A percentile compares a stretch with the other conserved stretches of the same genome.
These are phyloP conservation scores for Trichoderma asperelloides DNA, from an alignment of 495 filamentous ascomycete species.

Conservation along the genomic window DNA sequence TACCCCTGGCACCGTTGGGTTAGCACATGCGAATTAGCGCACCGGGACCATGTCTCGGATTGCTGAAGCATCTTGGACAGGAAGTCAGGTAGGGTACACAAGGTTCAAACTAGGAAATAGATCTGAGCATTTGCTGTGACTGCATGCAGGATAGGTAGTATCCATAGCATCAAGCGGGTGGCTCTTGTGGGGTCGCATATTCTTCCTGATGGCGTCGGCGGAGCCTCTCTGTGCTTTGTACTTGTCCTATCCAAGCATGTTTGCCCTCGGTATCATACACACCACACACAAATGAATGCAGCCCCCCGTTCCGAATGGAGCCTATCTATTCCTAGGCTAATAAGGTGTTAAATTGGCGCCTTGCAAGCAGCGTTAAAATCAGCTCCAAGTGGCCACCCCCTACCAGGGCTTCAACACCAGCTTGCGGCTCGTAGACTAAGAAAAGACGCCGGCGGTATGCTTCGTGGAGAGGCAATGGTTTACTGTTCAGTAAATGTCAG, in stretches of 20 bases:
- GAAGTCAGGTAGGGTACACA: neutral
- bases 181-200: neutral
- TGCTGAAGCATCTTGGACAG: neutral
- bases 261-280: neutral
- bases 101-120: constrained; percentile 4
- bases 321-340: neutral
- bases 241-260: too few relatives aligned
- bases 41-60: neutral
- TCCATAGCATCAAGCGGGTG: neutral
- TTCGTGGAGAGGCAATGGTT: neutral
- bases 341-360: neutral
- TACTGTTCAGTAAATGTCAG: neutral
- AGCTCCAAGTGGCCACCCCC: neutral
- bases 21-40: neutral
- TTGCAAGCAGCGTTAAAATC: neutral
- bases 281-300: neutral
- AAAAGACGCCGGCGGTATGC: neutral
- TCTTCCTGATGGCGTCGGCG: neutral
- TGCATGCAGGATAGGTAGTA: neutral
- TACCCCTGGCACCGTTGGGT: constrained; percentile 7
- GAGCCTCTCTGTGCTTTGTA: neutral
- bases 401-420: neutral
- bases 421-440: neutral
- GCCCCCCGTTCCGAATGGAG: neutral
- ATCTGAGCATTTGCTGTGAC: neutral